Evolutionary conservation across 768 basidiomycete species (phyloP), one percentile per base, ranked within the genome.

Genomic region (Dioszegia crocea): DNA sequence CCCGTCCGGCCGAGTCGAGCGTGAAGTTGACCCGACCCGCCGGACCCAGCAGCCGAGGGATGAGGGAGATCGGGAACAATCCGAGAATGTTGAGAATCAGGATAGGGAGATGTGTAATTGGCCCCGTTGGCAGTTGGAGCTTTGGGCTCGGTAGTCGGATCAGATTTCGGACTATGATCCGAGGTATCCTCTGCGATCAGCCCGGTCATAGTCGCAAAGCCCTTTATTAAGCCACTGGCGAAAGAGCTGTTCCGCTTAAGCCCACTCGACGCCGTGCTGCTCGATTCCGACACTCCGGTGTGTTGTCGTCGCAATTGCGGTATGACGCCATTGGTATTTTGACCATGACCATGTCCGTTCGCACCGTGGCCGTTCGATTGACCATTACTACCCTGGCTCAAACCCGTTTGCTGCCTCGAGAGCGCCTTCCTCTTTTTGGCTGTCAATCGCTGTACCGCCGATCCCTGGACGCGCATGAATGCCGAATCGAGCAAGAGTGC

Each of bases 401-500:
- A 17, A 23, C 44, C 31, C 31, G 55, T 47, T 40, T 49, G 45
- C 31, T 53, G 51, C 24, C 51, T 29, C 21, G 51, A 53, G 14
- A 53, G 36, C n/a, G 31, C 36, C 26, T 53, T 36, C 41, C 65
- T 52, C 40, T 52, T 44, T 23, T 33, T 30, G 26, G 46, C 36
- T 38, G 67, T 8, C 26, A 66, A 43, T 24, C 57, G 62, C 17
- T 63, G 66, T 21, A 92, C 78, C 1, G 88, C 84, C 0, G 86
- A 84, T 26, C 81, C 83, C 31, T 87, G 84, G 2, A 93, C 82
- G 23, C 84, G 80, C 6, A 84, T 84, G 73, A 94, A 94, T 0
- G 91, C 89, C 1, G 89, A 91, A 69, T 93, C 91, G 11, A 94
- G 80, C 12, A 97, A 83, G 3, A 92, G 82, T 1, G 91, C 91